Conservation (phyloP, 192 early-diverging fungal genomes). For the Coemansia sp. region DNA sequence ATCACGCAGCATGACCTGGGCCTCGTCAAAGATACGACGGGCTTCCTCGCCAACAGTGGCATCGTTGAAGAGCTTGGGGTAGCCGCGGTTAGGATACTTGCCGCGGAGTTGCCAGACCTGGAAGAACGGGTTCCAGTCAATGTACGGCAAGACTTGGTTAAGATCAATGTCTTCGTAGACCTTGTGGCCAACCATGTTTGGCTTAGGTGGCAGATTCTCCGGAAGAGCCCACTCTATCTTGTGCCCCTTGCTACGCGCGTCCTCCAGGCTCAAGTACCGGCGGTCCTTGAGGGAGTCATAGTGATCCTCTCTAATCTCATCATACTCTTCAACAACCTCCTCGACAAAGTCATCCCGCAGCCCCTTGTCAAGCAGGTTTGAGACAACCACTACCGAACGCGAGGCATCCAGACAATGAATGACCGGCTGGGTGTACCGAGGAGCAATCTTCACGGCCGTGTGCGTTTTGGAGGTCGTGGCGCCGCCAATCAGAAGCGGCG, state of each 20-base stretch:
- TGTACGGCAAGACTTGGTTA: slow-evolving; percentile 72
- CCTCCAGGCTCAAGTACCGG: slow-evolving; percentile 68
- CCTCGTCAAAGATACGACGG: slow-evolving; percentile 86
- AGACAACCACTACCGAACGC: slow-evolving; percentile 87
- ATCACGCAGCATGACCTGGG: slow-evolving; percentile 73
- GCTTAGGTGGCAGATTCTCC: slow-evolving; percentile 71
- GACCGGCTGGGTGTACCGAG: slow-evolving; percentile 77
- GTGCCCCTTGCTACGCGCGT: slow-evolving; percentile 65
- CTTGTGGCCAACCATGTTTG: slow-evolving; percentile 80
- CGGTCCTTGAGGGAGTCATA: slow-evolving; percentile 89
- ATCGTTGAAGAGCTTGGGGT: slow-evolving; percentile 96
- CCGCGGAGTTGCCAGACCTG: slow-evolving; percentile 97
- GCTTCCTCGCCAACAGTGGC: slow-evolving; percentile 91
- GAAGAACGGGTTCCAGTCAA: slow-evolving; percentile 99
- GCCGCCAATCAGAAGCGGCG: slow-evolving; percentile 91
- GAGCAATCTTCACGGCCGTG: slow-evolving; percentile 95
- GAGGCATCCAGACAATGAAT: slow-evolving; percentile 92
- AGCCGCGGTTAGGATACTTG: slow-evolving; percentile 95
- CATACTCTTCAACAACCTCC: slow-evolving; percentile 90
- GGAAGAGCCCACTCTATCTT: slow-evolving; percentile 70
- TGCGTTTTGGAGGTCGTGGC: slow-evolving; percentile 96
- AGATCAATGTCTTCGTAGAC: slow-evolving; percentile 78
- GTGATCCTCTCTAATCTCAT: slow-evolving; percentile 91
- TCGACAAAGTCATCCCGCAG: slow-evolving; percentile 83
- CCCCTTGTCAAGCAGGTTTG: slow-evolving; percentile 78